Conservation (phyloP, 2,329 filamentous ascomycete genomes). For the Aspergillus sp. region DNA sequence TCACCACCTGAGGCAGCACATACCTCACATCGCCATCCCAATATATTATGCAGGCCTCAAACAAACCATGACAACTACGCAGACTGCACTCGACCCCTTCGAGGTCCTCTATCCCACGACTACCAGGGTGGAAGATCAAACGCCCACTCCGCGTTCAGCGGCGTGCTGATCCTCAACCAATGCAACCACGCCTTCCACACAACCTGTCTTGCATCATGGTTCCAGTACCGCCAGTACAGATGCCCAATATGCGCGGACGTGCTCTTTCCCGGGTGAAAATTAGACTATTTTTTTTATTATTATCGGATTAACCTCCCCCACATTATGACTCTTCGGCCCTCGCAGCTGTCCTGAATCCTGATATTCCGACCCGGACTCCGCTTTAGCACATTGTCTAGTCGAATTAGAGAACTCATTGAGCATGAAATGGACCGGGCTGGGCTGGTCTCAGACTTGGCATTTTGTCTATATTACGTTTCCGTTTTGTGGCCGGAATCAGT, state of each 20-base stretch:
- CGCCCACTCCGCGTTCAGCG: neutral
- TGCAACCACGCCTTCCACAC: conserved; percentile 33
- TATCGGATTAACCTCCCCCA: neutral
- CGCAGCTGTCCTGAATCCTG: neutral
- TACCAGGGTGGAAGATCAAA: conserved; percentile 12
- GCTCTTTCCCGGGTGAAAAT: conserved; percentile 18
- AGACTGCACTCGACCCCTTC: neutral
- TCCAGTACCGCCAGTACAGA: conserved; percentile 28
- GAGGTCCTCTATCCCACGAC: neutral
- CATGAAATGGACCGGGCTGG: neutral
- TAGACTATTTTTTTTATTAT: neutral
- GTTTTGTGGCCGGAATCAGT: neutral
- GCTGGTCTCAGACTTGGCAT: conserved; percentile 7
- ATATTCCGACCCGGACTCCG: neutral
- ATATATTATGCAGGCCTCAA: neutral
- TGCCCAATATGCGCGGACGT: conserved; percentile 32
- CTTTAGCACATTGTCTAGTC: neutral
- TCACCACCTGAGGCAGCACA: conserved; percentile 1
- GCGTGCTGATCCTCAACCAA: conserved; percentile 24
- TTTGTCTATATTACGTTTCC: conserved; percentile 1
- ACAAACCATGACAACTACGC: neutral
- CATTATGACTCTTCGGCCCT: neutral
- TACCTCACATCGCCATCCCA: neutral
- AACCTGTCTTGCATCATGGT: conserved; percentile 30
- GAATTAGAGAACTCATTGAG: neutral